Base-by-base conservation (phyloP, 495 filamentous ascomycete genomes). In the Tuber calosporum region DNA sequence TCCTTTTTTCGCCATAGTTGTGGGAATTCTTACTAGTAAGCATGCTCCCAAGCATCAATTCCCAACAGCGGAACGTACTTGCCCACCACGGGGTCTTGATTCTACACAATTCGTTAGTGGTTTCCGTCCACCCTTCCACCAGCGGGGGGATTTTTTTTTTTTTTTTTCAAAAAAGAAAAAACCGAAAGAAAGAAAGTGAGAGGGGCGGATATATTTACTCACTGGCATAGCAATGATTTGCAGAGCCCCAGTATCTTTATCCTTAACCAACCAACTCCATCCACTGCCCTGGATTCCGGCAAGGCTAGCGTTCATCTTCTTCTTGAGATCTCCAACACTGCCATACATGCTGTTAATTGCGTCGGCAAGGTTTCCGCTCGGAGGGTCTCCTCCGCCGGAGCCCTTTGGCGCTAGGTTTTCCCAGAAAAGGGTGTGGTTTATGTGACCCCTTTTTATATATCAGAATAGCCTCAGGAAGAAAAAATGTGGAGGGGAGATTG, bases 1-100 rank as follows among this genome's bases (percentile, higher is more conserved):
- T 45, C 40, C 39, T n/a, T 30, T 0, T 17, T 48, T 62, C 39
- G 37, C n/a, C 30, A 0, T 5, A 43, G 26, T 19, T 48, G 38
- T 58, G 11, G 67, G 39, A 73, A 69, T 58, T 84, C 86, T 84
- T 86, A 90, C 87, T 90, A 91, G 82, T 88, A 93, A 75, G 89
- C 88, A 86, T 94, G 93, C 85, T 99, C 95, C 95, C 95, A 99
- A 81, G 95, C 96, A 85, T 99, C 95, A 80, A 99, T 91, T 20
- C 96, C 95, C 42, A 99, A 86, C 68, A 99, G 84, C 70, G 95
- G 94, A 71, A 87, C 85, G 84, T 90, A 96, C 74, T 93, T 92
- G 30, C 91, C 91, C 17, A 97, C 89, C 42, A 97, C 92, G 4
- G 95, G 92, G 82, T 99, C 96, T 83, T 99, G 95, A 85, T 98